Evolutionary conservation across 176 grass and related monocot genomes (phyloP).

Genomic region (Lolium rigidum): DNA sequence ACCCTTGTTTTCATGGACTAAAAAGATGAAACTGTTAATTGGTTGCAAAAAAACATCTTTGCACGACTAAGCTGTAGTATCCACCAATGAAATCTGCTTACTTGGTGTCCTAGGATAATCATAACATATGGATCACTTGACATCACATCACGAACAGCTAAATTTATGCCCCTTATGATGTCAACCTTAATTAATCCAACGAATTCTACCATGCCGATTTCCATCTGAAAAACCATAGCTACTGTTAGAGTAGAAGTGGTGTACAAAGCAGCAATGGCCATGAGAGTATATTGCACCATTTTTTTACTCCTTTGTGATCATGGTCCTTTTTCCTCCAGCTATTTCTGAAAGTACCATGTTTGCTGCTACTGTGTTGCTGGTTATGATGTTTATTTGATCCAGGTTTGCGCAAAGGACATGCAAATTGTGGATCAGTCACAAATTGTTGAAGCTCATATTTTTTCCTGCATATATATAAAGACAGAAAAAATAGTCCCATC

Average conservation of each 20-base stretch:
- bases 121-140: conserved; percentile 98
- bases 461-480: conserved; percentile 61
- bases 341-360: conserved; percentile 75
- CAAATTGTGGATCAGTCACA: conserved; percentile 59
- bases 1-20: conserved; percentile 93
- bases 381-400: conserved; percentile 60
- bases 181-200: conserved; percentile 92
- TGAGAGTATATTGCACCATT: conserved; percentile 44
- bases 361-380: conserved; percentile 52
- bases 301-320: conserved; percentile 73
- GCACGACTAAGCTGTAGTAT: conserved; percentile 8
- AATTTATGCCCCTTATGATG: conserved; percentile 75
- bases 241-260: neutral
- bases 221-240: conserved; percentile 44
- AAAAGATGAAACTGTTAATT: conserved; percentile 43
- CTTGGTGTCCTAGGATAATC: conserved; percentile 88
- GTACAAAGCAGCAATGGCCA: neutral
- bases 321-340: conserved; percentile 88
- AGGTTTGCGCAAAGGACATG: conserved; percentile 55
- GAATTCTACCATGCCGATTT: conserved; percentile 98
- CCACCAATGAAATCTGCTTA: conserved; percentile 38
- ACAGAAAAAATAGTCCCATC: neutral
- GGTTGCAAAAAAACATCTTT: neutral
- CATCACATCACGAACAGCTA: conserved; percentile 92
- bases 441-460: conserved; percentile 94